Evolutionary conservation across 192 early-diverging fungal genomes (phyloP).

Genomic region (Rhizophagus clarus): DNA sequence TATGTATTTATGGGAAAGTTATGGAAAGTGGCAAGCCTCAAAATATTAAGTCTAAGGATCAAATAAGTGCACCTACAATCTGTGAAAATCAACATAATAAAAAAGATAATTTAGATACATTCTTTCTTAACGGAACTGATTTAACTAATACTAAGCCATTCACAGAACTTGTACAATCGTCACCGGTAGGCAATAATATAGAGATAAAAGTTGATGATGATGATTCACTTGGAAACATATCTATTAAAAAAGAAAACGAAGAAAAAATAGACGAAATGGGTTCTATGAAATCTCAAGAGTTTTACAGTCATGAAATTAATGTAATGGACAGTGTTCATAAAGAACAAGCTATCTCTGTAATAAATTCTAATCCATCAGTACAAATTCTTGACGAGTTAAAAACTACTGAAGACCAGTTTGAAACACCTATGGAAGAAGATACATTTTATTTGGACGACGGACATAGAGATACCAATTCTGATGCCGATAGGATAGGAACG

Average conservation of each 20-base stretch:
- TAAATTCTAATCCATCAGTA: background rate
- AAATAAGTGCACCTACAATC: background rate
- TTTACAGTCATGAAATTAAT: background rate
- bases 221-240: background rate
- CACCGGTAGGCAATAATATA: background rate
- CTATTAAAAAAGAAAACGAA: background rate
- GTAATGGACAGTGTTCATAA: conserved; percentile 4
- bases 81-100: conserved; percentile 4
- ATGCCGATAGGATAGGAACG: conserved; percentile 9
- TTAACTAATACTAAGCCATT: background rate
- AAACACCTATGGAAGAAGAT: conserved; percentile 15
- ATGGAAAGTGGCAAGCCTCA: conserved; percentile 15
- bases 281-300: background rate
- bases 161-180: background rate
- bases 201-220: background rate
- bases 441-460: conserved; percentile 15
- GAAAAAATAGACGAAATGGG: background rate
- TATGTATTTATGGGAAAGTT: conserved; percentile 34
- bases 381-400: background rate
- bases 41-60: conserved; percentile 1
- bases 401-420: background rate
- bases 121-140: conserved; percentile 7
- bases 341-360: background rate
- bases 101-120: background rate
- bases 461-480: conserved; percentile 13